phyloP scores from a whole-genome alignment of 2,329 filamentous ascomycete species.

The Penicillium psychrosexuale region DNA sequence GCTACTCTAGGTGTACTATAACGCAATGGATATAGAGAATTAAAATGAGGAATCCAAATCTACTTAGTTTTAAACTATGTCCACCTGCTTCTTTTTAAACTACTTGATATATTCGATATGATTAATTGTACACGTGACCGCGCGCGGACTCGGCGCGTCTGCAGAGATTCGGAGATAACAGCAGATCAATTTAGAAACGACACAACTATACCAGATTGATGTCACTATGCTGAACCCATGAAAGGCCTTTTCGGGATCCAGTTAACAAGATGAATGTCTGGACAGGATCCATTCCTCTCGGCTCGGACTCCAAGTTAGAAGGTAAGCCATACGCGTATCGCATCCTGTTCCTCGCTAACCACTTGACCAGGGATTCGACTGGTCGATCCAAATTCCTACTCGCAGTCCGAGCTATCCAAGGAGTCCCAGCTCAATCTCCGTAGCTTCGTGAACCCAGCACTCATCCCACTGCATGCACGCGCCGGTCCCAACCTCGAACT shows the following conservation, averaged over 20 bases:
- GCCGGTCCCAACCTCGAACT: constrained; percentile 41
- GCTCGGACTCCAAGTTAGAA: constrained; percentile 29
- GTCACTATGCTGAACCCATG: constrained; percentile 16
- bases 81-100: neutral
- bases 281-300: constrained; percentile 34
- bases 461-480: constrained; percentile 42
- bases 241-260: neutral
- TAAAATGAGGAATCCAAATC: neutral
- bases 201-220: neutral
- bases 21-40: constrained; percentile 24
- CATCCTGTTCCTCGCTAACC: constrained; percentile 12
- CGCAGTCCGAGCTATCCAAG: constrained; percentile 35
- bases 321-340: constrained; percentile 24
- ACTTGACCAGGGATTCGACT: constrained; percentile 32
- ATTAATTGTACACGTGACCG: constrained; percentile 18
- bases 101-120: neutral
- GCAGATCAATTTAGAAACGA: neutral
- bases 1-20: constrained; percentile 22
- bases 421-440: constrained; percentile 32
- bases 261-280: constrained; percentile 37
- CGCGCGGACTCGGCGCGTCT: constrained; percentile 19
- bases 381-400: constrained; percentile 32
- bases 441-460: constrained; percentile 40
- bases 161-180: constrained; percentile 7
- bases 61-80: neutral